A percentile compares a stretch with the other conserved stretches of the same genome.
Evolutionary conservation across 1,284 basidiomycete genomes (phyloP).

Genomic region (Coniferiporia sulphurascens): DNA sequence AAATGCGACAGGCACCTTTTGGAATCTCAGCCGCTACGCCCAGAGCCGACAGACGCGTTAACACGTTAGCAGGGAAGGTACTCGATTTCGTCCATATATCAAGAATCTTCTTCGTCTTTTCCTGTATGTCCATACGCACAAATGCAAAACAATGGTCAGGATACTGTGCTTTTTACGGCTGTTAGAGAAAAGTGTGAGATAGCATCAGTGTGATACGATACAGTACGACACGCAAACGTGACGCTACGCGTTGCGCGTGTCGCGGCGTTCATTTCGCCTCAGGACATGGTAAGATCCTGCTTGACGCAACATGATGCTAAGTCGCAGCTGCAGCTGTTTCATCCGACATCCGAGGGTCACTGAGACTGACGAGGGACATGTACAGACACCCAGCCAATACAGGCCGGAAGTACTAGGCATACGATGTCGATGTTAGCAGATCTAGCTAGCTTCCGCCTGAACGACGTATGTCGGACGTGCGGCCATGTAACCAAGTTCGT

Average conservation of each 20-base stretch:
- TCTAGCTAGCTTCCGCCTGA: conserved; percentile 3
- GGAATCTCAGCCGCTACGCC: conserved; percentile 42
- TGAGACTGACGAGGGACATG: neutral
- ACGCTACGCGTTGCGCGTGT: conserved; percentile 1
- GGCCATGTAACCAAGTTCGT: conserved; percentile 14
- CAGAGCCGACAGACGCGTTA: conserved; percentile 62
- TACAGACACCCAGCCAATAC: conserved; percentile 6
- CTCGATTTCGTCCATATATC: conserved; percentile 90
- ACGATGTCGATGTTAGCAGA: conserved; percentile 4
- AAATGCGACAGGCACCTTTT: conserved; percentile 79
- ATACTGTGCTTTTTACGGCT: neutral
- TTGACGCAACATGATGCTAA: neutral
- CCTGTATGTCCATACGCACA: conserved; percentile 47
- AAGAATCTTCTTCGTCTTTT: conserved; percentile 90
- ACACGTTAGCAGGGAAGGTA: conserved; percentile 74
- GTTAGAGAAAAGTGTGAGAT: conserved; percentile 1
- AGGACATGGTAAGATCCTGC: neutral
- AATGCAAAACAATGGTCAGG: conserved; percentile 11
- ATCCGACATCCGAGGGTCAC: neutral
- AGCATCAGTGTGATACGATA: conserved; percentile 4
- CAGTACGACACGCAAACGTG: conserved; percentile 6
- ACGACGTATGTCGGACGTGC: neutral
- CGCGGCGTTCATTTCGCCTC: conserved; percentile 4
- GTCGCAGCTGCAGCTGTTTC: neutral
- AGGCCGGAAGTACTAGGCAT: conserved; percentile 10